Conservation (phyloP, 1,284 basidiomycete species). For the Paramarasmius palmivorus region DNA sequence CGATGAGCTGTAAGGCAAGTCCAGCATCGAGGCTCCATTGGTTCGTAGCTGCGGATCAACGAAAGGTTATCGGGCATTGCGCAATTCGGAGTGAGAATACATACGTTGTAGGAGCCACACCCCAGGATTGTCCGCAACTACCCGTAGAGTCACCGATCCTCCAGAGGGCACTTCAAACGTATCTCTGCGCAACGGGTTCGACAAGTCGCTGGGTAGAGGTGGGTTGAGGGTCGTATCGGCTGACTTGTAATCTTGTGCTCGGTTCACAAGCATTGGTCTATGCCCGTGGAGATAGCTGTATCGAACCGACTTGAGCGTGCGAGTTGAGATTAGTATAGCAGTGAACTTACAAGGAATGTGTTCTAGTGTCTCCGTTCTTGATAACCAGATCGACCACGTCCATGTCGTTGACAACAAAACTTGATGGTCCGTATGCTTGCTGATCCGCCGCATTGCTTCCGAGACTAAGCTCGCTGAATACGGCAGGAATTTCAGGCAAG, state of each 20-base stretch:
- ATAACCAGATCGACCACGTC: conserved; percentile 82
- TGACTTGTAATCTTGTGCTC: conserved; percentile 74
- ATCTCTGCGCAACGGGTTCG: conserved; percentile 87
- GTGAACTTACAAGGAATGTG: conserved; percentile 75
- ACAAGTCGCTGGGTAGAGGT: conserved; percentile 69
- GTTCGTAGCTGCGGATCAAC: conserved; percentile 56
- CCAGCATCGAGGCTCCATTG: conserved; percentile 83
- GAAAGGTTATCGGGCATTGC: background rate
- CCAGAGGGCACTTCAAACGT: conserved; percentile 66
- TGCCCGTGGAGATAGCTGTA: conserved; percentile 81
- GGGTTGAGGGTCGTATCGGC: conserved; percentile 82
- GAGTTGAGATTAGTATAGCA: background rate
- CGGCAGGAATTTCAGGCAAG: conserved; percentile 66
- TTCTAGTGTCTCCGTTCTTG: conserved; percentile 76
- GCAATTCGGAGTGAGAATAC: conserved; percentile 20
- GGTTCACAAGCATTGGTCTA: conserved; percentile 77
- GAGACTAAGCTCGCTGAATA: conserved; percentile 77
- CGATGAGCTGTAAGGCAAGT: conserved; percentile 76
- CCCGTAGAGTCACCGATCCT: conserved; percentile 63
- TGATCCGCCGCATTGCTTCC: conserved; percentile 69
- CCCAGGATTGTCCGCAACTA: conserved; percentile 82
- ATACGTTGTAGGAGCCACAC: conserved; percentile 82
- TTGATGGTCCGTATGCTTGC: conserved; percentile 79
- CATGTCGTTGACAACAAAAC: conserved; percentile 72
- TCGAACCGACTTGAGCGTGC: background rate